Percentiles rank a stretch among this genome's conserved stretches.
phyloP scores from a whole-genome alignment of 2,329 filamentous ascomycete genomes.

The Nannizziopsis barbatae region DNA sequence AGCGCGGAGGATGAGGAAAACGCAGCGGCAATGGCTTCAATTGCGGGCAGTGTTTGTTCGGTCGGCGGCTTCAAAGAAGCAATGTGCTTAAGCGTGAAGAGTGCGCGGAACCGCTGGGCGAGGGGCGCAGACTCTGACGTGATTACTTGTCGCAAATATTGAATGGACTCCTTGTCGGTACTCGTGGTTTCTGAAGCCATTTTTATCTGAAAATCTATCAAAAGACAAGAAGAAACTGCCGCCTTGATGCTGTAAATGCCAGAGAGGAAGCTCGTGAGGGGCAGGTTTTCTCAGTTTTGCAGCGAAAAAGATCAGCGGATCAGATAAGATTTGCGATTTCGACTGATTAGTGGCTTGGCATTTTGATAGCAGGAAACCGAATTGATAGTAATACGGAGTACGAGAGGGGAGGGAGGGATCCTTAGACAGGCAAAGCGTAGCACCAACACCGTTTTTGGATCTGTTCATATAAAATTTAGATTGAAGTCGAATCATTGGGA shows the following conservation, averaged over 20 bases:
- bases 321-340: constrained; percentile 8
- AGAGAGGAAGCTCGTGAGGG: background rate
- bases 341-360: constrained; percentile 1
- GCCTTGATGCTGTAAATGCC: background rate
- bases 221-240: background rate
- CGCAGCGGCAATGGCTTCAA: constrained; percentile 74
- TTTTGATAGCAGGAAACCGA: background rate
- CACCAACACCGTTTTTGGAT: no score
- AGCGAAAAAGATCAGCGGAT: constrained; percentile 6
- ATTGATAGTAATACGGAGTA: no score
- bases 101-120: constrained; percentile 80
- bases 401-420: no score
- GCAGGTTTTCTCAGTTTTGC: constrained; percentile 2
- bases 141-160: constrained; percentile 55
- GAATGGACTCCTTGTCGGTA: constrained; percentile 22
- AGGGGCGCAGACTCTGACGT: constrained; percentile 71
- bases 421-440: no score
- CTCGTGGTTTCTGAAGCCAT: background rate
- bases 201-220: background rate
- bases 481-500: no score
- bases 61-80: constrained; percentile 55
- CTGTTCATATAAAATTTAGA: no score
- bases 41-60: constrained; percentile 50
- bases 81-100: constrained; percentile 94
- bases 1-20: constrained; percentile 78